These are phyloP conservation scores for Coelastrella sp. DNA, from an alignment of 139 green algal species.

Conservation along the genomic window DNA sequence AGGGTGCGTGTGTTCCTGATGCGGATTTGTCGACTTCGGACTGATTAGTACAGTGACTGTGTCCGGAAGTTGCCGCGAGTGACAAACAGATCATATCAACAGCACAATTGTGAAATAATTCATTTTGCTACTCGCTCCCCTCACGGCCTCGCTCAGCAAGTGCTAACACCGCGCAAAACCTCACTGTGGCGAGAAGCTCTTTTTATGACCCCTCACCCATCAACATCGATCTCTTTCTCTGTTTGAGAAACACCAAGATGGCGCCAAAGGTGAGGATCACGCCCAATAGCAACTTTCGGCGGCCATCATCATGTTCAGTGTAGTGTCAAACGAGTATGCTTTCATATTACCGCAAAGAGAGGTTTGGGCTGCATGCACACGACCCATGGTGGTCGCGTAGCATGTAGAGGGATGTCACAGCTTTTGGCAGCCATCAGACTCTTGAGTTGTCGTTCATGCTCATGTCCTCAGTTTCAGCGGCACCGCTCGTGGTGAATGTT, in stretches of 20 bases:
- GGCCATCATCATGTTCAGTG: neutral
- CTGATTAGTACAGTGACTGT: too few relatives aligned
- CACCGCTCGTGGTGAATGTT: too few relatives aligned
- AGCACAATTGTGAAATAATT: too few relatives aligned
- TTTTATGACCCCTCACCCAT: neutral
- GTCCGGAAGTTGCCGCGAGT: too few relatives aligned
- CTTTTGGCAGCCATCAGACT: too few relatives aligned
- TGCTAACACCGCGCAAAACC: neutral
- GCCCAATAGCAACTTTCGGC: neutral
- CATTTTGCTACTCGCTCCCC: too few relatives aligned
- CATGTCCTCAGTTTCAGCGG: too few relatives aligned
- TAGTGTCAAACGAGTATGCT: neutral
- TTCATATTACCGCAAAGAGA: neutral
- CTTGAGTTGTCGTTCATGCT: too few relatives aligned
- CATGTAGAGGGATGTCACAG: too few relatives aligned
- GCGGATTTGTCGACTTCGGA: neutral
- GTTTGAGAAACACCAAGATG: neutral
- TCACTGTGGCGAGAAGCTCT: neutral
- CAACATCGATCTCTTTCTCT: neutral
- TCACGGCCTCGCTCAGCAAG: neutral
- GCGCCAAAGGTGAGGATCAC: conserved; percentile 27
- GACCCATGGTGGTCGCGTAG: too few relatives aligned
- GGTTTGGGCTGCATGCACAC: too few relatives aligned
- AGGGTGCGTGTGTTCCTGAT: neutral
- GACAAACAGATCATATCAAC: too few relatives aligned